A percentile compares a stretch with the other conserved stretches of the same genome.
Evolutionary conservation across 2,329 filamentous ascomycete species (phyloP).

Genomic region (Trichophaea hybrida): DNA sequence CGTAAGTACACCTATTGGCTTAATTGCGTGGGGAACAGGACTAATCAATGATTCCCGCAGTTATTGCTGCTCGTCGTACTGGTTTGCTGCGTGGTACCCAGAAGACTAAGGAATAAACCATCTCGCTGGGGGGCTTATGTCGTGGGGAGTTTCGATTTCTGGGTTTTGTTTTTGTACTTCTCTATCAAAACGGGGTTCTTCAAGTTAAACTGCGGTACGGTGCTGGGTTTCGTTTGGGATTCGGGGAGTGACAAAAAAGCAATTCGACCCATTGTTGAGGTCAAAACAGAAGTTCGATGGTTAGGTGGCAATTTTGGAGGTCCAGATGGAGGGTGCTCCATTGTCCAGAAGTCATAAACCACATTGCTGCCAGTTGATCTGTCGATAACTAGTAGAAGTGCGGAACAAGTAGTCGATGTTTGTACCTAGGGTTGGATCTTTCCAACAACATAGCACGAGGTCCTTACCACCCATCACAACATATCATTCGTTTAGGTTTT

Average conservation of each 20-base stretch:
- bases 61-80: slow-evolving; percentile 98
- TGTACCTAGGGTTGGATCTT: too few species aligned
- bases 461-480: too few species aligned
- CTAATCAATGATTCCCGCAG: slow-evolving; percentile 6
- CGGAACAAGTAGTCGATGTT: too few species aligned
- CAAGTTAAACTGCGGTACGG: not conserved
- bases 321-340: too few species aligned
- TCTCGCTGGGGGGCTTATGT: not conserved
- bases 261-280: not conserved
- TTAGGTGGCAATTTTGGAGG: too few species aligned
- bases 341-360: too few species aligned
- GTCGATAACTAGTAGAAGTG: too few species aligned
- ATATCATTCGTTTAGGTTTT: too few species aligned
- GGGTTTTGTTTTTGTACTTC: slow-evolving; percentile 3
- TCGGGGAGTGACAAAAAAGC: not conserved
- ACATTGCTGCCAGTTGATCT: too few species aligned
- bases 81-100: slow-evolving; percentile 99
- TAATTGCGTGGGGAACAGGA: not conserved
- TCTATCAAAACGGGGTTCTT: slow-evolving; percentile 5
- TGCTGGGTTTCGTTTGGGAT: not conserved
- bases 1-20: slow-evolving; percentile 19
- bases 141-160: slow-evolving; percentile 7
- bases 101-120: slow-evolving; percentile 86
- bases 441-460: too few species aligned
- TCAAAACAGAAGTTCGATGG: not conserved